Base-by-base conservation (phyloP, 2,329 filamentous ascomycete species). In the Exophiala spinifera region DNA sequence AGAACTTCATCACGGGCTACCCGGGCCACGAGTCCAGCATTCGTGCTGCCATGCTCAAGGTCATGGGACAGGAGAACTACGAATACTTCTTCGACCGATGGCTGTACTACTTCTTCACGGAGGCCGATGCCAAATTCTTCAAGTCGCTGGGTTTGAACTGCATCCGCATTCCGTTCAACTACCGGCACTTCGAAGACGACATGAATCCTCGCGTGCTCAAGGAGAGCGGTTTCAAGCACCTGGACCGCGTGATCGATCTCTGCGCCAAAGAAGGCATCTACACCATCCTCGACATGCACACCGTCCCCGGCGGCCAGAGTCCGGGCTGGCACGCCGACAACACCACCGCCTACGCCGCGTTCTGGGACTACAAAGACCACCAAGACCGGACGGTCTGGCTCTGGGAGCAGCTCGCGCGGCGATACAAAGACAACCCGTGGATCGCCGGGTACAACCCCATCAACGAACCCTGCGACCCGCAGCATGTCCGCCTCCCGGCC, bases 1-100 rank as follows among this genome's bases (percentile, higher is more conserved):
- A 83, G 66, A 84, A 83, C 65, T 84, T 84, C 72, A 84, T 85
- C 59, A 82, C 79, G 1, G 82, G 82, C n/a, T 85, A 78, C 54
- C 72, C 80, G 10, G 82, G 79, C 15, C 79, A 82, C 47, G 82
- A 85, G 63, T 72, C 72, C 19, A 74, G 83, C 56, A 78, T 82
- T 56, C 77, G 81, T 7, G 74, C 74, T 2, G 76, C 79, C 1
- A 75, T 84, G 68, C 69, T 76, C 1, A 71, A 76, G 51, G 77
- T 79, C 0, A 69, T 84, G 0, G 82, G 82, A 1, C 63, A 75
- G 44, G 75, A 83, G 46, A 83, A 81, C 62, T 77, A 79, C 46
- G 73, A 82, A 4, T 84, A 70, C 83, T 60, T 60, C 57, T 60
- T 60, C 21, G 57, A 60, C 40, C 47, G 57, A 45, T 60, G 54